Percentiles rank a stretch among this genome's conserved stretches.
Conservation (phyloP, 495 filamentous ascomycete species). For the Neurospora sp. region DNA sequence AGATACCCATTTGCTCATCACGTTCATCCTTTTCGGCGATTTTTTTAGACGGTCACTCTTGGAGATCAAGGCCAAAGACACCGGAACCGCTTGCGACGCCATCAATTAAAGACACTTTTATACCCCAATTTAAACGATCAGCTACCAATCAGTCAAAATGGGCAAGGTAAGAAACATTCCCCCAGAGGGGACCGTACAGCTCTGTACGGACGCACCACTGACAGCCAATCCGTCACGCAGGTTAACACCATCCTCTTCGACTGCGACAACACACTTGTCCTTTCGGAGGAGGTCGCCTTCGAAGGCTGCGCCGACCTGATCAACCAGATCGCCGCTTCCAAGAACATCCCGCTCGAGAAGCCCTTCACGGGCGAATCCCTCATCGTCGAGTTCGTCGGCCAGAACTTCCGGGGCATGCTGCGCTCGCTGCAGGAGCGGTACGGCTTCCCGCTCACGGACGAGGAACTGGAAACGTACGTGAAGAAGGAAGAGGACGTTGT, state of each 20-base stretch:
- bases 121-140: neutral
- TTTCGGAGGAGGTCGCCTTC: constrained; percentile 86
- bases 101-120: neutral
- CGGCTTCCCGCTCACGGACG: constrained; percentile 54
- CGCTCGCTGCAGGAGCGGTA: constrained; percentile 62
- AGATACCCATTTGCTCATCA: neutral
- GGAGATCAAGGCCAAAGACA: neutral
- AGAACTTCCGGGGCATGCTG: constrained; percentile 92
- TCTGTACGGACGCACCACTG: neutral
- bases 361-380: constrained; percentile 74
- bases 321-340: constrained; percentile 74
- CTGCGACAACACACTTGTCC: constrained; percentile 96
- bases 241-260: constrained; percentile 66
- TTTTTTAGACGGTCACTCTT: neutral
- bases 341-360: constrained; percentile 43
- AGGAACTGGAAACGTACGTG: constrained; percentile 69
- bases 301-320: constrained; percentile 87
- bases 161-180: constrained; percentile 6
- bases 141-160: constrained; percentile 5
- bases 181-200: neutral
- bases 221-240: constrained; percentile 2
- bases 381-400: constrained; percentile 82
- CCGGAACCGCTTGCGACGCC: neutral
- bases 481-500: constrained; percentile 72
- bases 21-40: neutral